phyloP scores from a whole-genome alignment of 225 moss, liverwort and hornwort genomes.

The Neckera pumila region DNA sequence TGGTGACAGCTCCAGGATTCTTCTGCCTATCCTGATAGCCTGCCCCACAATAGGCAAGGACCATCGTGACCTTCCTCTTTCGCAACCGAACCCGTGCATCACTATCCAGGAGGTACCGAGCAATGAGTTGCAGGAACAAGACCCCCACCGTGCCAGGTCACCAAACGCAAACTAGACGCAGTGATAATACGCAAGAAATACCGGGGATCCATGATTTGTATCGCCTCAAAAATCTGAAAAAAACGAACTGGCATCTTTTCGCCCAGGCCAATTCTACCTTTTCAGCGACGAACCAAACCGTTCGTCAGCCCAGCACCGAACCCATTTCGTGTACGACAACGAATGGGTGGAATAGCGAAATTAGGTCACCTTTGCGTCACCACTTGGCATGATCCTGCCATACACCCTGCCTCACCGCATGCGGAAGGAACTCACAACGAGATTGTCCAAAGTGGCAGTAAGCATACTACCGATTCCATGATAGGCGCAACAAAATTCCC shows the following conservation, averaged over 20 bases:
- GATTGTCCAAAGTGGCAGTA: neutral
- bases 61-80: slow-evolving; percentile 61
- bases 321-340: neutral
- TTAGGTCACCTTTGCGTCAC: neutral
- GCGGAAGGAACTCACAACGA: neutral
- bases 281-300: neutral
- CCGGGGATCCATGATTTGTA: neutral
- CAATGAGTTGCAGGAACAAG: neutral
- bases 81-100: neutral
- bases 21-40: slow-evolving; percentile 70
- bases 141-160: neutral
- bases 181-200: neutral
- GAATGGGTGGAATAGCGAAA: neutral
- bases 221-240: neutral
- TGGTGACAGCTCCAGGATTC: slow-evolving; percentile 71
- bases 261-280: neutral
- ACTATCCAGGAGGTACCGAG: neutral
- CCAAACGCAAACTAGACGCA: neutral
- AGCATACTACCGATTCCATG: neutral
- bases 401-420: neutral
- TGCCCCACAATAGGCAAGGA: slow-evolving; percentile 65
- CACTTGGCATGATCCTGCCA: neutral
- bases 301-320: neutral
- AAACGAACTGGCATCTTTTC: neutral
- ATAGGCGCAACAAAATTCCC: neutral